A percentile compares a stretch with the other conserved stretches of the same genome.
phyloP scores from a whole-genome alignment of 495 filamentous ascomycete species.

The Podospora pseudoanserina region DNA sequence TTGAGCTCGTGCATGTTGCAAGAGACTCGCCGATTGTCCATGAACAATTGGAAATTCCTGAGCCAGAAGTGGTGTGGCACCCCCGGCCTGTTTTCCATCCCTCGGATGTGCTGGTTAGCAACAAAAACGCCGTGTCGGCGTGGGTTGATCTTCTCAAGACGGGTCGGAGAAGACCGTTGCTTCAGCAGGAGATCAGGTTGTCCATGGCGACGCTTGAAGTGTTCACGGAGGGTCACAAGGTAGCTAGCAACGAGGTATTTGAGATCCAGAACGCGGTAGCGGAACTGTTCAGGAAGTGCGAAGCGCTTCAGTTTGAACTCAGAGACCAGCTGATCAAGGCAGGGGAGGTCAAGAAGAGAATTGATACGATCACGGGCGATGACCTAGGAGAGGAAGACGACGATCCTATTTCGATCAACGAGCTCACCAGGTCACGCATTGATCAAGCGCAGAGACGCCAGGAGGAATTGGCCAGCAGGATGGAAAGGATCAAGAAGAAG shows the following conservation, averaged over 20 bases:
- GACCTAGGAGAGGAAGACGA: slow-evolving; percentile 42
- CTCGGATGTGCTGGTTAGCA: slow-evolving; percentile 53
- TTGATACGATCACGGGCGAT: slow-evolving; percentile 63
- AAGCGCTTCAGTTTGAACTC: slow-evolving; percentile 68
- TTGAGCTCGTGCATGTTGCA: slow-evolving; percentile 34
- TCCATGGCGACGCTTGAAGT: slow-evolving; percentile 71
- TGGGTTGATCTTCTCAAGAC: slow-evolving; percentile 62
- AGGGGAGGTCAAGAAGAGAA: slow-evolving; percentile 60
- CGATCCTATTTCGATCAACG: slow-evolving; percentile 44
- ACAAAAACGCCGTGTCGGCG: slow-evolving; percentile 55
- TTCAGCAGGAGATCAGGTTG: slow-evolving; percentile 70
- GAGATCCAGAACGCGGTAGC: slow-evolving; percentile 68
- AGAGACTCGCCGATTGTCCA: slow-evolving; percentile 26
- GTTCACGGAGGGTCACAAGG: slow-evolving; percentile 71
- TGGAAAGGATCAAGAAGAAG: slow-evolving; percentile 61
- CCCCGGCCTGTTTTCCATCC: slow-evolving; percentile 69
- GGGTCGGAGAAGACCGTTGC: slow-evolving; percentile 53
- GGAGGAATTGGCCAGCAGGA: slow-evolving; percentile 53
- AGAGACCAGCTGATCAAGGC: slow-evolving; percentile 65
- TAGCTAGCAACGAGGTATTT: slow-evolving; percentile 70
- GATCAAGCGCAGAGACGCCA: slow-evolving; percentile 57
- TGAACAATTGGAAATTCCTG: slow-evolving; percentile 27
- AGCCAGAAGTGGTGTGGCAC: slow-evolving; percentile 42
- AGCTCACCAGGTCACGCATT: slow-evolving; percentile 58
- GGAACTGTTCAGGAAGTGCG: slow-evolving; percentile 76